Evolutionary conservation across 2,329 filamentous ascomycete genomes (phyloP).

Genomic region (Penicillium italicum): DNA sequence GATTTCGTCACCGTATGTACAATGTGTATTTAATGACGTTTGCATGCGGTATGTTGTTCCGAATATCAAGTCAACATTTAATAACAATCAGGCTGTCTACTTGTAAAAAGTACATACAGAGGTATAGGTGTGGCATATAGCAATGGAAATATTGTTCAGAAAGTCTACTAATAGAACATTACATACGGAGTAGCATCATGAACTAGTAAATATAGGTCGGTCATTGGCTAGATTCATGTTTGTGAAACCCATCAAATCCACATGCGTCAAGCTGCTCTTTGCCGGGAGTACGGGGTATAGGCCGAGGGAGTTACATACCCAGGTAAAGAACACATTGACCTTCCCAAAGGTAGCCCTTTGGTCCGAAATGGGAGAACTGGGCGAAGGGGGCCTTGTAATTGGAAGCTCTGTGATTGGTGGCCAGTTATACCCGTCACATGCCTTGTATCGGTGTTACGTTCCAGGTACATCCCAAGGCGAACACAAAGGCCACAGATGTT

Average conservation of each 20-base stretch:
- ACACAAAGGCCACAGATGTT: background rate
- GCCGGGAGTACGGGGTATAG: conserved; percentile 9
- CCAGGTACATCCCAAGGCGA: background rate
- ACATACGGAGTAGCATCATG: background rate
- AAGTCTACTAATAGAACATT: background rate
- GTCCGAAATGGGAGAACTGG: conserved; percentile 12
- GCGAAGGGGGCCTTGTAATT: conserved; percentile 15
- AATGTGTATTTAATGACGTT: conserved; percentile 24
- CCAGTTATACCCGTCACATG: conserved; percentile 23
- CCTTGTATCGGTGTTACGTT: conserved; percentile 25
- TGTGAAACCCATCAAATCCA: conserved; percentile 3
- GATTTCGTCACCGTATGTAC: conserved; percentile 28
- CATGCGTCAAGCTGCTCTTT: conserved; percentile 5
- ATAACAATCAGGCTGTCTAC: too few species aligned
- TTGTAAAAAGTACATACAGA: background rate
- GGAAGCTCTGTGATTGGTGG: conserved; percentile 23
- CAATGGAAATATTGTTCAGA: background rate
- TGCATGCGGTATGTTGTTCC: conserved; percentile 13
- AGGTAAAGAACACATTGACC: conserved; percentile 2
- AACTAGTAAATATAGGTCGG: background rate
- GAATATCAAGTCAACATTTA: background rate
- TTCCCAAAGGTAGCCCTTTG: conserved; percentile 9
- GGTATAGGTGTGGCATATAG: background rate
- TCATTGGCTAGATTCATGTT: background rate
- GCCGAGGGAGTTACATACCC: conserved; percentile 6